phyloP scores from a whole-genome alignment of 2,329 filamentous ascomycete species.

The Fusarium sulawesiense region DNA sequence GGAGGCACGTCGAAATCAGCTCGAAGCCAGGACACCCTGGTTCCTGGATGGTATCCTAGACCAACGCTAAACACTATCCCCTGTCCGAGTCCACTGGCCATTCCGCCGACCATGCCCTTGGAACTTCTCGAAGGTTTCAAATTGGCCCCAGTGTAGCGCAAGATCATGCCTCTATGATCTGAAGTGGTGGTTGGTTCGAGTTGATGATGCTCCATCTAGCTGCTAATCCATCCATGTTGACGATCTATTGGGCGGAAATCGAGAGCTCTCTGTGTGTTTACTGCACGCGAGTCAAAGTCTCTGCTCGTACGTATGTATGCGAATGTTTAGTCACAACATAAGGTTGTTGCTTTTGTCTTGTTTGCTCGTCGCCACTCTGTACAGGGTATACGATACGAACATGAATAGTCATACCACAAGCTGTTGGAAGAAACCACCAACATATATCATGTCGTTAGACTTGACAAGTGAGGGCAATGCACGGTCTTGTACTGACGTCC shows the following conservation, averaged over 20 bases:
- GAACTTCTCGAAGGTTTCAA: slow-evolving; percentile 49
- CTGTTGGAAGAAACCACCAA: neutral
- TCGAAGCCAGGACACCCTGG: slow-evolving; percentile 35
- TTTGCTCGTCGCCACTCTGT: neutral
- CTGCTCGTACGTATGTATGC: neutral
- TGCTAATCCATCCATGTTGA: slow-evolving; percentile 40
- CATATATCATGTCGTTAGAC: too few species aligned
- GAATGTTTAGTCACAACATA: neutral
- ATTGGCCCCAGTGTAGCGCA: slow-evolving; percentile 42
- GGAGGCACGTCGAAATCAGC: slow-evolving; percentile 42
- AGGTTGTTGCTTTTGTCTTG: slow-evolving; percentile 14
- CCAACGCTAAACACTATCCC: slow-evolving; percentile 38
- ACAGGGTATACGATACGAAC: neutral
- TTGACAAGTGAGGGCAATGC: slow-evolving; percentile 15
- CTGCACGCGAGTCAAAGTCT: slow-evolving; percentile 23
- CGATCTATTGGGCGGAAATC: slow-evolving; percentile 37
- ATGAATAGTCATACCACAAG: neutral
- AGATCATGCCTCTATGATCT: slow-evolving; percentile 45
- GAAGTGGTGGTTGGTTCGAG: slow-evolving; percentile 38
- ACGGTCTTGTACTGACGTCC: slow-evolving; percentile 32
- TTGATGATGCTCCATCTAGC: slow-evolving; percentile 28
- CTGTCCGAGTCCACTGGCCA: slow-evolving; percentile 37
- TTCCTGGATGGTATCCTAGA: slow-evolving; percentile 9
- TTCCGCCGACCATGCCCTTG: slow-evolving; percentile 49
- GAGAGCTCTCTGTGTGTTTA: slow-evolving; percentile 26